Evolutionary conservation across 257 asterid genomes (phyloP).

Genomic region (Primulina huaijiensis): DNA sequence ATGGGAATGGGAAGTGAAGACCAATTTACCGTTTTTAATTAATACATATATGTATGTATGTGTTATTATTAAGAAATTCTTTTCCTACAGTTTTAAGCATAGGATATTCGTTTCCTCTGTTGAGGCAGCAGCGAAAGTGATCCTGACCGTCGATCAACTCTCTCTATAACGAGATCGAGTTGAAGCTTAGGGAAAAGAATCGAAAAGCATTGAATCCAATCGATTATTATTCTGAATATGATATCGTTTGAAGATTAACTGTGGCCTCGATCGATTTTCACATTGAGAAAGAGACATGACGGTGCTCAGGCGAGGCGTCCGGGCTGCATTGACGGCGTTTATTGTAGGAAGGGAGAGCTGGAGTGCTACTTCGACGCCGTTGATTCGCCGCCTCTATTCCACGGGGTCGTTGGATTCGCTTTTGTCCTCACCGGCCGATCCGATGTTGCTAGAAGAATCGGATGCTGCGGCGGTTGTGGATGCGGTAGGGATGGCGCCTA

Average conservation of each 20-base stretch:
- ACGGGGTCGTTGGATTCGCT: conserved; percentile 36
- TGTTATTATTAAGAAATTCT: too few relatives aligned
- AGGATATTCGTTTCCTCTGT: not conserved
- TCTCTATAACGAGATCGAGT: too few relatives aligned
- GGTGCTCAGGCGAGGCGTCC: conserved; percentile 32
- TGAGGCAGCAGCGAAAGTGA: not conserved
- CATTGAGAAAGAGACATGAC: conserved; percentile 18
- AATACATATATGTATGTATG: too few relatives aligned
- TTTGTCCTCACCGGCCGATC: conserved; percentile 16
- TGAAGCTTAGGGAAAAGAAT: not conserved
- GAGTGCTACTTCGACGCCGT: conserved; percentile 21
- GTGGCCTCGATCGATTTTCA: too few relatives aligned
- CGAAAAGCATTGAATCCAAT: not conserved
- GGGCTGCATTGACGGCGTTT: conserved; percentile 16
- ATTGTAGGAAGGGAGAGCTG: conserved; percentile 1
- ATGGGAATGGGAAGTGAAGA: too few relatives aligned
- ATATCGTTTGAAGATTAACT: too few relatives aligned
- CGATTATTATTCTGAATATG: not conserved
- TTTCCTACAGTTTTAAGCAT: not conserved
- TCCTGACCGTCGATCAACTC: not conserved
- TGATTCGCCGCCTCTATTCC: conserved; percentile 24
- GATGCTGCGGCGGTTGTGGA: conserved; percentile 8
- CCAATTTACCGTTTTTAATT: too few relatives aligned
- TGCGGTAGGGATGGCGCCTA: conserved; percentile 35
- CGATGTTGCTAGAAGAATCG: not conserved